Evolutionary conservation across 805 yeast genomes (phyloP).

Genomic region (Wickerhamiella domercqiae): DNA sequence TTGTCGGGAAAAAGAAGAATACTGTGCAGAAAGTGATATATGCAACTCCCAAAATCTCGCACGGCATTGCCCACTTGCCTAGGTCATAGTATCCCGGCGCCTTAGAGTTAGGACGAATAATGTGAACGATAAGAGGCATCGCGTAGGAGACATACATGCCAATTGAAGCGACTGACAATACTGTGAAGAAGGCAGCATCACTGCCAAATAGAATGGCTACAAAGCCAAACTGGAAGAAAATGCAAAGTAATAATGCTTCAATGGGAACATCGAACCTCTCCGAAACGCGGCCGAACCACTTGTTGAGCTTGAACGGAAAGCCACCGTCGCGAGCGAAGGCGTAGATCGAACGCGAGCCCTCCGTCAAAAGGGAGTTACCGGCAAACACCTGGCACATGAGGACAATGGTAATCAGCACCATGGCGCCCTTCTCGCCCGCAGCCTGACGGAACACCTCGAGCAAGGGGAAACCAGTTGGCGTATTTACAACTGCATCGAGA

Average conservation of each 20-base stretch:
- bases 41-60: slow-evolving; percentile 32
- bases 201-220: slow-evolving; percentile 45
- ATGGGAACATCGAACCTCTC: slow-evolving; percentile 38
- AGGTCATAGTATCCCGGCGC: slow-evolving; percentile 34
- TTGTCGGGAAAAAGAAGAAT: slow-evolving; percentile 50
- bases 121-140: slow-evolving; percentile 32
- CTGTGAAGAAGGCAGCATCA: slow-evolving; percentile 49
- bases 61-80: slow-evolving; percentile 56
- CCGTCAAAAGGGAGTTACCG: slow-evolving; percentile 45
- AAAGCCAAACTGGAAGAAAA: slow-evolving; percentile 36
- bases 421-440: slow-evolving; percentile 37
- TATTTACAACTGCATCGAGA: slow-evolving; percentile 34
- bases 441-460: slow-evolving; percentile 50
- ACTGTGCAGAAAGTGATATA: slow-evolving; percentile 48
- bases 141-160: slow-evolving; percentile 43
- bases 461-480: slow-evolving; percentile 54
- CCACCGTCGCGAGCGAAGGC: slow-evolving; percentile 55
- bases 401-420: slow-evolving; percentile 31
- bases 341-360: slow-evolving; percentile 58
- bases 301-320: slow-evolving; percentile 33
- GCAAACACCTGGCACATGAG: slow-evolving; percentile 43
- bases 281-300: slow-evolving; percentile 35
- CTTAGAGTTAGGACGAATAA: slow-evolving; percentile 23
- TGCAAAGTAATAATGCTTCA: slow-evolving; percentile 42
- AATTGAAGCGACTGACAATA: slow-evolving; percentile 44